Evolutionary conservation across 2,329 filamentous ascomycete genomes (phyloP), one percentile per base, ranked within the genome.

Genomic region (Trichoderma polysporum): DNA sequence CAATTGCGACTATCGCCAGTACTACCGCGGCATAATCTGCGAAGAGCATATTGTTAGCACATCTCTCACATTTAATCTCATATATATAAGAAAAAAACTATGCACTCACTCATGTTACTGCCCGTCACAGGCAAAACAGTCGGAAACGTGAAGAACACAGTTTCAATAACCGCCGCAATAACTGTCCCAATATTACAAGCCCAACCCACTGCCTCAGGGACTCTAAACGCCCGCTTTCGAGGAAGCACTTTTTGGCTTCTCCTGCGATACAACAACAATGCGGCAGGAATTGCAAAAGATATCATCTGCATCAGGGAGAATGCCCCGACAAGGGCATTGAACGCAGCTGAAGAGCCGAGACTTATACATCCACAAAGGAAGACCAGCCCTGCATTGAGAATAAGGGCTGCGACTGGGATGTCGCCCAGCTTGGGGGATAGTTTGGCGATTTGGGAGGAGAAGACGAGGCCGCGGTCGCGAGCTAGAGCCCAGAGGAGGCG

Each of bases 401-500:
- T 17, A 8, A 67, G 50, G 15, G 66, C 60, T 2, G 59, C 57
- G 19, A 62, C 52, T 6, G 66, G 66, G 25, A 65, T 59, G 3
- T 59, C 41, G 59, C 50, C 59, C 15, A 67, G 41, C 2, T 17
- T 65, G 5, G 25, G 10, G 4, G 53, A 59, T 3, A 66, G 13
- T 22, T 47, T 66, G 17, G 22, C 33, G 19, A 68, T 56, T 2
- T 17, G 25, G 2, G 61, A 39, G 1, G 70, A 61, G 50, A 66
- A 66, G n/a, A 64, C 6, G 7, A 69, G 33, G 9, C 68, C 69
- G 22, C 68, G 66, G 35, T 71, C 70, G 33, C 69, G 68, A 25
- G 70, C 70, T 27, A 71, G 63, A 7, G 70, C 68, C 65, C 70
- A 71, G 1, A 70, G 69, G 2, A 71, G 64, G 4, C 68, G 67